Conservation (phyloP, 208 protist genomes). For the Borovskyia barvae region DNA sequence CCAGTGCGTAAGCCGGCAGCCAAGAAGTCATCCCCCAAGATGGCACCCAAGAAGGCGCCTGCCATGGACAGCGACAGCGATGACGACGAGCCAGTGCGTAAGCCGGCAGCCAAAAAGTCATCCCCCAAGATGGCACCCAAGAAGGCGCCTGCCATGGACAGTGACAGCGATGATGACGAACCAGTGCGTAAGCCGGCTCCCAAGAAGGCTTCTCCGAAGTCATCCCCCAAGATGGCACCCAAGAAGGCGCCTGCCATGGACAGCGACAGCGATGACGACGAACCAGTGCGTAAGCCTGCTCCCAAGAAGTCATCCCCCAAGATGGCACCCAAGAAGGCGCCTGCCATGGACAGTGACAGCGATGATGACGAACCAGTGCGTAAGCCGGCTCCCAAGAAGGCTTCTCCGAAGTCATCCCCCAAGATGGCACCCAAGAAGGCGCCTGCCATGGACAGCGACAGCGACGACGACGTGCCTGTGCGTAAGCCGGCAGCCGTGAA, state of each 20-base stretch:
- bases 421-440: constrained; percentile 38
- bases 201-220: constrained; percentile 37
- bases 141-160: constrained; percentile 26
- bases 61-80: constrained; percentile 36
- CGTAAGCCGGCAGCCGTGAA: constrained; percentile 40
- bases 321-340: constrained; percentile 37
- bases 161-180: constrained; percentile 50
- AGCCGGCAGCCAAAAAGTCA: constrained; percentile 29
- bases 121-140: constrained; percentile 38
- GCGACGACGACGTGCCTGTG: constrained; percentile 45
- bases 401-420: constrained; percentile 32
- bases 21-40: constrained; percentile 46
- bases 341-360: constrained; percentile 27
- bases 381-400: constrained; percentile 33
- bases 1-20: constrained; percentile 45
- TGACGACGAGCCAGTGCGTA: constrained; percentile 65
- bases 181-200: constrained; percentile 44
- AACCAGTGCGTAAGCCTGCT: constrained; percentile 57
- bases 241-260: constrained; percentile 34
- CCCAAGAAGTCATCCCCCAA: constrained; percentile 52
- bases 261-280: constrained; percentile 37
- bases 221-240: constrained; percentile 28
- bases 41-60: constrained; percentile 41
- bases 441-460: constrained; percentile 35
- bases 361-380: constrained; percentile 53